Evolutionary conservation across 2,329 filamentous ascomycete genomes (phyloP).

Genomic region (Botryotinia convoluta): DNA sequence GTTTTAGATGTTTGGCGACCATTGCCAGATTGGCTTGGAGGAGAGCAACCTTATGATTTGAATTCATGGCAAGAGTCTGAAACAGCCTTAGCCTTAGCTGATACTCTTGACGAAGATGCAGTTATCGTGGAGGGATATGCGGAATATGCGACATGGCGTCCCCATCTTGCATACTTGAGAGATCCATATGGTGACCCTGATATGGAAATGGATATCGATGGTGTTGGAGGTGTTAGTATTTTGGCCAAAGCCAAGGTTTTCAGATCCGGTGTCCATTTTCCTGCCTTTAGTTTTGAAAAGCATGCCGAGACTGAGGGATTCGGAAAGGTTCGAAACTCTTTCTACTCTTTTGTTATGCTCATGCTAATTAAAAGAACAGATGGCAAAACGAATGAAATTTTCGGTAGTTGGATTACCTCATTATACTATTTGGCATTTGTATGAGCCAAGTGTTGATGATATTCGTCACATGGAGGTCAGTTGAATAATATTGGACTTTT

Average conservation of each 20-base stretch:
- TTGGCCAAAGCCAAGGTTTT: slow-evolving; percentile 95
- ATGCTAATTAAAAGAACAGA: slow-evolving; percentile 51
- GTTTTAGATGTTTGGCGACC: slow-evolving; percentile 87
- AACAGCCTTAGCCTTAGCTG: slow-evolving; percentile 86
- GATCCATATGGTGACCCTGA: slow-evolving; percentile 97
- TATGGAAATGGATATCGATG: slow-evolving; percentile 99
- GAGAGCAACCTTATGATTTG: slow-evolving; percentile 95
- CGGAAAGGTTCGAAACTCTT: slow-evolving; percentile 69
- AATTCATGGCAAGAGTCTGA: slow-evolving; percentile 99
- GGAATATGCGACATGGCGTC: slow-evolving; percentile 97
- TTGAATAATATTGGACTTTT: background rate
- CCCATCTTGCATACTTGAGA: slow-evolving; percentile 91
- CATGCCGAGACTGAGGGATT: slow-evolving; percentile 98
- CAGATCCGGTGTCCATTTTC: slow-evolving; percentile 92
- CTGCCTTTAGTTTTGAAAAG: slow-evolving; percentile 97
- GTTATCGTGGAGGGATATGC: slow-evolving; percentile 99
- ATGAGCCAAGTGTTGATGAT: slow-evolving; percentile 97
- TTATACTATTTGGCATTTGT: slow-evolving; percentile 99
- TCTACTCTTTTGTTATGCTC: background rate
- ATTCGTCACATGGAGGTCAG: slow-evolving; percentile 89
- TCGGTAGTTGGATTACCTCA: slow-evolving; percentile 94
- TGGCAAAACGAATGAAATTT: slow-evolving; percentile 94
- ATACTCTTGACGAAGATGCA: slow-evolving; percentile 94
- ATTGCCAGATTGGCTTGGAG: slow-evolving; percentile 97
- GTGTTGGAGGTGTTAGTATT: slow-evolving; percentile 95